These are phyloP conservation scores for Pseudogymnoascus sp. DNA, from an alignment of 2,329 filamentous ascomycete genomes.

Conservation along the genomic window DNA sequence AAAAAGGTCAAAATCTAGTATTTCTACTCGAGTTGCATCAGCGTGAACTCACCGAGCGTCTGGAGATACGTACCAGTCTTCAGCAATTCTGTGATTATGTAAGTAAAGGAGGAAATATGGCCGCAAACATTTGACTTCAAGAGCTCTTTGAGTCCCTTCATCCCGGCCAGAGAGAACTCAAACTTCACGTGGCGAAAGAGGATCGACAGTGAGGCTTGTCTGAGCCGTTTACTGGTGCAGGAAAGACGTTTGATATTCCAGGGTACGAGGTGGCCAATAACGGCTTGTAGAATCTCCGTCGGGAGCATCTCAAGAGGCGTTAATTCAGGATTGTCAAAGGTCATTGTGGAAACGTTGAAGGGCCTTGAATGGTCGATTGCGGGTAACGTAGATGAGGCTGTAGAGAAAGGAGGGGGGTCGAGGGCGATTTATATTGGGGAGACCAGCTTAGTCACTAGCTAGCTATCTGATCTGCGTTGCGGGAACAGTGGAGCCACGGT, in stretches of 20 bases:
- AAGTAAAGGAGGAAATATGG: conserved; percentile 14
- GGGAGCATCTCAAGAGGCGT: background rate
- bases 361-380: background rate
- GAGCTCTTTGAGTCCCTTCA: conserved; percentile 11
- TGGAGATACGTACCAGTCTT: conserved; percentile 10
- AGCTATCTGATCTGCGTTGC: no score
- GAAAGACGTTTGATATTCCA: conserved; percentile 13
- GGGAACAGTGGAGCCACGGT: no score
- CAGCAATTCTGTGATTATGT: conserved; percentile 12
- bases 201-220: conserved; percentile 11
- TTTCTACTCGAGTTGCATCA: conserved; percentile 7
- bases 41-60: background rate
- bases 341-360: conserved; percentile 3
- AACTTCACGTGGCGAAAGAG: conserved; percentile 15
- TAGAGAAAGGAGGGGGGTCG: background rate
- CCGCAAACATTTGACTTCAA: conserved; percentile 13
- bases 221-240: conserved; percentile 12
- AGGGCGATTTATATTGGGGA: background rate
- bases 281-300: conserved; percentile 10
- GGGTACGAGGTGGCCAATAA: conserved; percentile 10
- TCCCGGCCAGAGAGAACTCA: conserved; percentile 12
- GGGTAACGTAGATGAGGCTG: background rate
- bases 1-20: conserved; percentile 13
- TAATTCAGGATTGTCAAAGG: background rate
- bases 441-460: no score